phyloP scores from a whole-genome alignment of 1,139 yeast species.

The Blastobotrys aristatus region DNA sequence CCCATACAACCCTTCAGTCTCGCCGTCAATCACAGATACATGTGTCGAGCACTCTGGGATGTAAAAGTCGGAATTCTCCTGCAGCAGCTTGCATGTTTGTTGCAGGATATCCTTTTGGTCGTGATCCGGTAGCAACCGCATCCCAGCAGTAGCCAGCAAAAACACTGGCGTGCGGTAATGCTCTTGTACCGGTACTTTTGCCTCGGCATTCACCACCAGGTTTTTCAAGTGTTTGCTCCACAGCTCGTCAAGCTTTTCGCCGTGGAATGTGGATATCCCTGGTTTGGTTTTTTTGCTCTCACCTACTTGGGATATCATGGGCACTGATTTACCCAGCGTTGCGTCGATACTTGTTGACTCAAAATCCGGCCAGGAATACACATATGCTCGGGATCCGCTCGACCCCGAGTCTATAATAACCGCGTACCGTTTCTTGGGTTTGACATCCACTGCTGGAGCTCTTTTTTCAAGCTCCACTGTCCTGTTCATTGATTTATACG shows the following conservation, averaged over 20 bases:
- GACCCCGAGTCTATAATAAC: constrained; percentile 81
- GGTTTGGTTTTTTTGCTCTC: constrained; percentile 63
- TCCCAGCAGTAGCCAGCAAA: constrained; percentile 80
- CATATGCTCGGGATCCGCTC: constrained; percentile 69
- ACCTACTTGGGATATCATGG: constrained; percentile 32
- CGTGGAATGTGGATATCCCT: constrained; percentile 56
- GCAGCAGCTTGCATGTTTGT: constrained; percentile 50
- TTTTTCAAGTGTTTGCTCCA: constrained; percentile 56
- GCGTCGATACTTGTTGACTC: neutral
- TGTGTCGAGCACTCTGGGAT: constrained; percentile 48
- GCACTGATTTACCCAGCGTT: neutral
- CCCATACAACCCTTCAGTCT: constrained; percentile 71
- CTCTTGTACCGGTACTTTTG: constrained; percentile 59
- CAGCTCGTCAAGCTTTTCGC: constrained; percentile 39
- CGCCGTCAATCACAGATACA: constrained; percentile 66
- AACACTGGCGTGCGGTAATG: constrained; percentile 69
- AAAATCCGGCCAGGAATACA: constrained; percentile 63
- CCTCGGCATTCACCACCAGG: constrained; percentile 50
- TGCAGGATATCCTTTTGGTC: constrained; percentile 51
- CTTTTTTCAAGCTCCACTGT: constrained; percentile 1
- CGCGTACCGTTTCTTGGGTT: constrained; percentile 40
- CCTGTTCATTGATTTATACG: too few relatives aligned
- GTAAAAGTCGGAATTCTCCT: constrained; percentile 49
- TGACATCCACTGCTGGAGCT: neutral
- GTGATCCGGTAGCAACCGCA: constrained; percentile 58